Base-by-base conservation (phyloP, 2,329 filamentous ascomycete genomes). In the Exophiala sideris region DNA sequence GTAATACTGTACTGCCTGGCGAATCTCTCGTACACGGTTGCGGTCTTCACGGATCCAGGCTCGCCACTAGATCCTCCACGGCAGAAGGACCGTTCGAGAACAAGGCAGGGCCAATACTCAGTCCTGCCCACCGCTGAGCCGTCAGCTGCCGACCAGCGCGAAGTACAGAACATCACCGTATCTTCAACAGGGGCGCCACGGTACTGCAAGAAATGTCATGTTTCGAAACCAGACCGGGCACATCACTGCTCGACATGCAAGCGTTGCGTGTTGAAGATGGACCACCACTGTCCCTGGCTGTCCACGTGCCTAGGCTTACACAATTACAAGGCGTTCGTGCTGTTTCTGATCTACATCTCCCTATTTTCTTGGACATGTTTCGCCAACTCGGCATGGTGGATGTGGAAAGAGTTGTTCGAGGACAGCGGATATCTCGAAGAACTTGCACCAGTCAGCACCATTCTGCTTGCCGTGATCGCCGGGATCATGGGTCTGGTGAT, bases 271-370 rank as follows among this genome's bases (percentile, higher is more conserved):
- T 79, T 99, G 70, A 99, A 99, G 78, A 99, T 99, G 94, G 94
- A 99, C 69, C 94, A 99, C 71, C 94, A 99, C 75, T 99, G 94
- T 70, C 94, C 94, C 12, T 99, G 94, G 94, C 80, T 99, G 46
- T 92, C 94, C 24, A 96, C 90, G 3, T 99, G 94, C 71, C 88
- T 99, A 56, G 94, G 94, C 16, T 77, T 99, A 60, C 84, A 84
- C 67, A 99, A 99, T 73, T 95, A 96, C 79, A 99, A 99, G 74
- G 81, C 91, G 0, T 99, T 99, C 68, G 71, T 99, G 49, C 80
- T 97, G 2, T 99, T 97, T 70, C 78, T 99, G 21, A 81, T 91
- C 52, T 97, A 99, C 70, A 90, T 89, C 0, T 89, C 87, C 3
- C 58, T 96, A 1, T 96, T 96, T 73, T 91, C 88, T 74, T 85